phyloP scores from a whole-genome alignment of 768 basidiomycete species.

The Agrocybe chaxingu region DNA sequence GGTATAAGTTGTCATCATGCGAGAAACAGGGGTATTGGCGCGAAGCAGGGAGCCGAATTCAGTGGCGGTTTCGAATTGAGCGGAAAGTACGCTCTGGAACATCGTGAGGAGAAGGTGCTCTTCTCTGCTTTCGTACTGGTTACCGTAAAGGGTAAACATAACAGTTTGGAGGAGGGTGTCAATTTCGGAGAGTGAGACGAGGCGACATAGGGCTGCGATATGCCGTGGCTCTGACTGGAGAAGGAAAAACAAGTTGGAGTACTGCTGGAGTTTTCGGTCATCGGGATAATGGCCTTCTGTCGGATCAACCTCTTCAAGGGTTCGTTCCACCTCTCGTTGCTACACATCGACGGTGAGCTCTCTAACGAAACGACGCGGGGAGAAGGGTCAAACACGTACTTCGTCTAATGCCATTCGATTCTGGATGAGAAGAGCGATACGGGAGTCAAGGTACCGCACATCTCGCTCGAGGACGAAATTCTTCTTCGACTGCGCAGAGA shows the following conservation, averaged over 20 bases:
- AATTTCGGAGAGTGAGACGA: constrained; percentile 95
- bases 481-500: constrained; percentile 99
- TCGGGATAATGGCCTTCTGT: constrained; percentile 92
- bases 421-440: constrained; percentile 96
- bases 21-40: constrained; percentile 97
- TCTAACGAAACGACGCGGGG: constrained; percentile 7
- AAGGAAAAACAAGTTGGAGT: constrained; percentile 98
- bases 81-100: constrained; percentile 98
- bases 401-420: constrained; percentile 97
- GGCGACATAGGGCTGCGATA: constrained; percentile 92
- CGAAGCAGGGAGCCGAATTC: constrained; percentile 98
- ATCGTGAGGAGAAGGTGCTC: constrained; percentile 98
- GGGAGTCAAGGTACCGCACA: constrained; percentile 95
- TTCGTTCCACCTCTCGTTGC: constrained; percentile 95
- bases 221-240: constrained; percentile 97
- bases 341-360: constrained; percentile 24
- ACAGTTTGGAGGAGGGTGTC: constrained; percentile 99
- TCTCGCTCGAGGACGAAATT: constrained; percentile 99
- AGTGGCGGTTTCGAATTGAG: constrained; percentile 98
- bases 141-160: constrained; percentile 99
- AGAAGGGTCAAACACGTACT: constrained; percentile 36
- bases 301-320: constrained; percentile 93
- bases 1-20: constrained; percentile 99
- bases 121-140: constrained; percentile 98
- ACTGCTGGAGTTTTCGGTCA: constrained; percentile 91